Evolutionary conservation across 163 green algal species (phyloP), one percentile per base, ranked within the genome.

Genomic region (Scenedesmus sp.): DNA sequence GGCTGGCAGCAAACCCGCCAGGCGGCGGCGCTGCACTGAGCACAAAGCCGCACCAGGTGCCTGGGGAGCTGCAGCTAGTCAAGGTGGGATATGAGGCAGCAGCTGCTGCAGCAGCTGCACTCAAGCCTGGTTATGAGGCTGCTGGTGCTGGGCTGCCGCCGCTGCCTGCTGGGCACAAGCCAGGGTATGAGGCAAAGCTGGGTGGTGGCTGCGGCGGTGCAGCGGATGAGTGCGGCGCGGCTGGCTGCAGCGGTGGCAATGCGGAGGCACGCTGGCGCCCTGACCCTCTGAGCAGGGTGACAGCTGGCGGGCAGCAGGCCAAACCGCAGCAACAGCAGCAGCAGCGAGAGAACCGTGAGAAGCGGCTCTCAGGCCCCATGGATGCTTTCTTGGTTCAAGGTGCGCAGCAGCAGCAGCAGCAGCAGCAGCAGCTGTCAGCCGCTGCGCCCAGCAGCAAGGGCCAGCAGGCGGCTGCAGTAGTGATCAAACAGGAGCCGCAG

Each of bases 1-100:
- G 90, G 15, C 77, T 93, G 18, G 84, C 59, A 7, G 90, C 90
- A 4, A 57, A 93, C 59, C 90, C 90, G 64, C 90, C 90, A 4
- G 62, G 84, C 7, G 57, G 57, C 59, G 59, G 87, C 9, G 26
- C 26, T 16, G 16, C 66, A 26, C 13, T 18, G 15, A 26, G 60
- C 62, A 52, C 64, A 0, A 20, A 64, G 62, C 85, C 26, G 26
- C 34, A 23, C 16, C 77, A 88, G 77, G 55, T 88, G 77, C 16
- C 66, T 8, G 66, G 66, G 66, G 66, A 55, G 23, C 57, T 20
- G 20, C 46, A 10, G 34, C 16, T 77, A 5, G 10, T 20, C 1
- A 84, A 92, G 82, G 34, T 57, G 59, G 57, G 34, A 26, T 81
- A 52, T 23, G 60, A 81, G 88, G 56, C 74, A 46, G 88, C 59